Evolutionary conservation across 1,284 basidiomycete genomes (phyloP).

Genomic region (Trichosporon sp.): DNA sequence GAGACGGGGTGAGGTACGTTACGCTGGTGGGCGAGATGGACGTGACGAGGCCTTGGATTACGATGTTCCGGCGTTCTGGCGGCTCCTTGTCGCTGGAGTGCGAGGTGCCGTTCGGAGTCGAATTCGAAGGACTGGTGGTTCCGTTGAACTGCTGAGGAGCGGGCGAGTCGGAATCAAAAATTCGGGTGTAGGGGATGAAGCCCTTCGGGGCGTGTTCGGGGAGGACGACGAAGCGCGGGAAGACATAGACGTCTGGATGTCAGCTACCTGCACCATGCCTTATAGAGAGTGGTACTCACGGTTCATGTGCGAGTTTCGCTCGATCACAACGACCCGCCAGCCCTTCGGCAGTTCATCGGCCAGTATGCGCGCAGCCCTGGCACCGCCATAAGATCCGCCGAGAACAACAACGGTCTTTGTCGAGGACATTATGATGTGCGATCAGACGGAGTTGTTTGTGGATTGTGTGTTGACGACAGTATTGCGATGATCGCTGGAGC

Average conservation of each 20-base stretch:
- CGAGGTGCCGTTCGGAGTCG: background rate
- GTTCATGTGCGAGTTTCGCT: slow-evolving; percentile 58
- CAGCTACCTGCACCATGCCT: too few relatives aligned
- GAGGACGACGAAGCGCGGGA: slow-evolving; percentile 50
- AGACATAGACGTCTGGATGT: slow-evolving; percentile 50
- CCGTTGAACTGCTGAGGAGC: too few relatives aligned
- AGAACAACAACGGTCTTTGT: slow-evolving; percentile 55
- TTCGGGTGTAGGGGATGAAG: slow-evolving; percentile 61
- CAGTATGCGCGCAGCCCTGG: slow-evolving; percentile 57
- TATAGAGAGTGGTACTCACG: slow-evolving; percentile 33
- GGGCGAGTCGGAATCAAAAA: slow-evolving; percentile 36
- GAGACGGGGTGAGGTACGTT: slow-evolving; percentile 45
- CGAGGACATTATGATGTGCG: background rate
- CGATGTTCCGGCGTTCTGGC: slow-evolving; percentile 22
- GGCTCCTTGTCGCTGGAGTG: background rate
- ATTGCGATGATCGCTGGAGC: too few relatives aligned
- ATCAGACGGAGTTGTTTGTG: too few relatives aligned
- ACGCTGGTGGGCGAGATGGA: slow-evolving; percentile 51
- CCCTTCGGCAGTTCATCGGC: slow-evolving; percentile 55
- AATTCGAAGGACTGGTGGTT: too few relatives aligned
- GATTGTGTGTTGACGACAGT: too few relatives aligned
- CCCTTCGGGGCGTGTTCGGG: slow-evolving; percentile 50
- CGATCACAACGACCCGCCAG: slow-evolving; percentile 65
- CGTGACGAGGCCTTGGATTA: slow-evolving; percentile 54
- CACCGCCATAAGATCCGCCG: slow-evolving; percentile 58